Evolutionary conservation across 352 stramenopile species (phyloP), one percentile per base, ranked within the genome.

Genomic region (Achlya hypogyna): DNA sequence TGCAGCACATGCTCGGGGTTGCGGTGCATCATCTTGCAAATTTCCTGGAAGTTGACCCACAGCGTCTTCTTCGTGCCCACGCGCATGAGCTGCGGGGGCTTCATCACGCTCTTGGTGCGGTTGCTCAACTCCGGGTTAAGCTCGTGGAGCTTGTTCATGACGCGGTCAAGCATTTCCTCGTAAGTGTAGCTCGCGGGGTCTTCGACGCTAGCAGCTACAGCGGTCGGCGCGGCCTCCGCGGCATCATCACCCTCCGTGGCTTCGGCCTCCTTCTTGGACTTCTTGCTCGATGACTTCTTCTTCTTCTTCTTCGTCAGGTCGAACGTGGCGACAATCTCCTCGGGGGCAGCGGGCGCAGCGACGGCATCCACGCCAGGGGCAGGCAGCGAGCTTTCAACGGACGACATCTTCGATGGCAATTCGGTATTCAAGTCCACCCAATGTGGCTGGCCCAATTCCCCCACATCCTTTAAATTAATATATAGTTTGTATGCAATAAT

Each of bases 31-130:
- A 98, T 98, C 72, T 95, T 93, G 72, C 96, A 98, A 56, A 97
- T 97, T 72, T 99, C 97, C 78, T 98, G 95, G 76, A 99, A 99
- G 83, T 99, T 99, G 47, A 98, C 89, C 96, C 96, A 99, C 63
- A 99, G 75, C 27, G 95, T 99, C 88, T 99, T 99, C 79, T 98
- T 98, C 35, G 91, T 98, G 56, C 93, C 95, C 32, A 98, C 75
- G 70, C 83, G 84, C 86, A 96, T 95, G 62, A 95, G 78, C 73
- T 95, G 85, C 56, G 87, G 87, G 9, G 88, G 88, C 71, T 94
- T 95, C 85, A 96, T 93, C 32, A 80, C 95, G 70, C 87, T 75
- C 31, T 94, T 89, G 77, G 97, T 98, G 80, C 97, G 96, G 77
- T 98, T 93, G 62, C 95, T 92, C 47, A 98, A 76, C 70, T 98